Evolutionary conservation across 2,329 filamentous ascomycete genomes (phyloP), one percentile per base, ranked within the genome.

Genomic region (Pseudogymnoascus sp.): DNA sequence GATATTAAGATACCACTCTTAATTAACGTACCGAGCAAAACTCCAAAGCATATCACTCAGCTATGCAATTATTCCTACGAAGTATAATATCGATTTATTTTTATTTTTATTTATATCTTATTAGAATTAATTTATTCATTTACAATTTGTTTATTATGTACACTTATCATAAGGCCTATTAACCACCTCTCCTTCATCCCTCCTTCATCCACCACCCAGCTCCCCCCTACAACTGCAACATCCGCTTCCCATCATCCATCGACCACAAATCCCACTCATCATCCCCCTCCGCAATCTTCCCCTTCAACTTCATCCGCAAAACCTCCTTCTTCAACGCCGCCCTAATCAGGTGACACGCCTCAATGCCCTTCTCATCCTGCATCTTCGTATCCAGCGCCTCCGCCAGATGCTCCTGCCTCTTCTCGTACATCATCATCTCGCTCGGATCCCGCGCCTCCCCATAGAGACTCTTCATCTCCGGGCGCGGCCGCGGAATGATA

Each of bases 401-500:
- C 19, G 7, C 19, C 5, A 38, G 14, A 4, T 9, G 30, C 12
- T 16, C 14, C 33, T 5, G 33, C 33, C 38, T 60, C 33, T 60
- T 38, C 33, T 41, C 38, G 19, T 19, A 38, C 19, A 6, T 3
- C 33, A 60, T 7, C 22, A 60, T 60, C 5, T 60, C 33, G 28
- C 49, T 22, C 19, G 11, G 38, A 25, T 60, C 38, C 33, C 6
- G 4, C 33, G 58, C 39, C 58, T 60, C 58, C 11, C 33, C 58
- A 38, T 60, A 38, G 19, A 39, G 5, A 16, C n/a, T 19, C 8
- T 23, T 16, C 58, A 41, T 60, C n/a, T 38, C n/a, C 14, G 19
- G 19, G 16, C 58, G 58, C 12, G 58, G 42, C 4, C 92, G 78
- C 0, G 92, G 92, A 39, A 97, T 94, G 62, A 96, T 82, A 70